Percentiles rank a stretch among this genome's conserved stretches.
Evolutionary conservation across 345 rosid species (phyloP).

Genomic region (Angophora floribunda): DNA sequence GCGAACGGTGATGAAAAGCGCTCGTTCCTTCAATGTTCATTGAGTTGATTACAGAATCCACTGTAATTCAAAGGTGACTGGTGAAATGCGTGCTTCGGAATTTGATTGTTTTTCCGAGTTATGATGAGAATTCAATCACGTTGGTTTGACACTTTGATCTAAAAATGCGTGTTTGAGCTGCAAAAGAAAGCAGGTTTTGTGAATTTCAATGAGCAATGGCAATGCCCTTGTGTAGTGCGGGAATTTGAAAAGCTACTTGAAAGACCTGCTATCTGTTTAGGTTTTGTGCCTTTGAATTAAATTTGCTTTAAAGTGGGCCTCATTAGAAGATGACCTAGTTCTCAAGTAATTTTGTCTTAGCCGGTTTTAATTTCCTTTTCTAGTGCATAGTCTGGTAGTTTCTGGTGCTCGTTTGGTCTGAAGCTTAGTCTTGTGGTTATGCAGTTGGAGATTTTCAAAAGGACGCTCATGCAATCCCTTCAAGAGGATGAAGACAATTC

Average conservation of each 20-base stretch:
- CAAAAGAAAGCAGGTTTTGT: neutral
- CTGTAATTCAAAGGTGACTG: neutral
- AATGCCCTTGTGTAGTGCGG: neutral
- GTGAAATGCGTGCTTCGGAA: neutral
- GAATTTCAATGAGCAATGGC: neutral
- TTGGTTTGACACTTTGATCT: neutral
- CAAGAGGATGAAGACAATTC: slow-evolving; percentile 72
- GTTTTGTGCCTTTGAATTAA: neutral
- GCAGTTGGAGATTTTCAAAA: slow-evolving; percentile 88
- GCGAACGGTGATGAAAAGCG: neutral
- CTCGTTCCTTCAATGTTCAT: neutral
- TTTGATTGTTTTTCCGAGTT: neutral
- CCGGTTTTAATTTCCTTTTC: neutral
- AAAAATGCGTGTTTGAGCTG: neutral
- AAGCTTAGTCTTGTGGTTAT: neutral
- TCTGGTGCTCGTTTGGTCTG: neutral
- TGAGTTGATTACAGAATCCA: neutral
- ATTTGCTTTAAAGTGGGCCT: neutral
- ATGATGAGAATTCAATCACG: neutral
- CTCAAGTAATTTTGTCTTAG: neutral
- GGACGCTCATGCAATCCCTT: slow-evolving; percentile 88
- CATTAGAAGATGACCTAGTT: neutral
- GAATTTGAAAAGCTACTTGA: neutral
- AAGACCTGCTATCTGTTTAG: neutral
- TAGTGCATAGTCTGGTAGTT: neutral